A percentile compares a stretch with the other conserved stretches of the same genome.
phyloP scores from a whole-genome alignment of 805 yeast species.

The Starmerella apicola region DNA sequence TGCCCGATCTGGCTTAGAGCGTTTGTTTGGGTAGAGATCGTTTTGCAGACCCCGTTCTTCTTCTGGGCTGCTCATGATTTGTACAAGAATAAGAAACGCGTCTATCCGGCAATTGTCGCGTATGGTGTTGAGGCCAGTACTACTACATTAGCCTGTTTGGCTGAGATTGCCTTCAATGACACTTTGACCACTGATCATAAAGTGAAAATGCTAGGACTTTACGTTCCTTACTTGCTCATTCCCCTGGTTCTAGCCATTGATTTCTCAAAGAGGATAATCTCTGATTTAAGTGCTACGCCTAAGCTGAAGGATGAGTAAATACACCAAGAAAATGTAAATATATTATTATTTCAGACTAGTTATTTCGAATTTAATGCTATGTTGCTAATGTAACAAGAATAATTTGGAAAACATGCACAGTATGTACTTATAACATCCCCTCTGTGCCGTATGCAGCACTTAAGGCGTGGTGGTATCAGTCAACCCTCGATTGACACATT shows the following conservation, averaged over 20 bases:
- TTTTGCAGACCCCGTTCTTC: conserved; percentile 74
- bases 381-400: no score
- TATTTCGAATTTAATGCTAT: no score
- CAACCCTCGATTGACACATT: not conserved
- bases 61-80: conserved; percentile 31
- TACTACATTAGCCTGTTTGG: conserved; percentile 60
- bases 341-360: no score
- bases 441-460: no score
- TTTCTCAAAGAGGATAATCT: conserved; percentile 19
- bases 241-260: conserved; percentile 49
- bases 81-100: conserved; percentile 24
- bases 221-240: conserved; percentile 59
- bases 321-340: not conserved
- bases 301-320: conserved; percentile 4
- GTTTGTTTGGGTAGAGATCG: conserved; percentile 60
- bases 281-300: conserved; percentile 3
- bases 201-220: conserved; percentile 38
- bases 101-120: conserved; percentile 37
- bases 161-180: conserved; percentile 24
- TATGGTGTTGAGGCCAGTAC: conserved; percentile 77
- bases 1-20: conserved; percentile 61
- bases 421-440: not conserved
- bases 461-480: no score
- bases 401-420: no score
- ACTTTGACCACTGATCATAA: conserved; percentile 33